Percentiles rank a stretch among this genome's conserved stretches.
These are phyloP conservation scores for Solanum peruvianum DNA, from an alignment of 257 asterid species.

Conservation along the genomic window DNA sequence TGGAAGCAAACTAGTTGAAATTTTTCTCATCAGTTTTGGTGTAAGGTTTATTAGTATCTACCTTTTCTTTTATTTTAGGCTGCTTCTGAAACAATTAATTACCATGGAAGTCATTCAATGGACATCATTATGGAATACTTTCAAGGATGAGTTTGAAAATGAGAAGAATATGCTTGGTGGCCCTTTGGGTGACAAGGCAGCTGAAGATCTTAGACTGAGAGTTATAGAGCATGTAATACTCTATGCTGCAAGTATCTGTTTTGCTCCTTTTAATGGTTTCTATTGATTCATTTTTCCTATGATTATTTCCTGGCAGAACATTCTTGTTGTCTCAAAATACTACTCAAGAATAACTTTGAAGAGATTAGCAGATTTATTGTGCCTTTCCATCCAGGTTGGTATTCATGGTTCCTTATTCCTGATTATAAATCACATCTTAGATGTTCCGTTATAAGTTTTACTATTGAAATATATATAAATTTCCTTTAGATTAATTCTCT, in stretches of 20 bases:
- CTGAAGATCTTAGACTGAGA: slow-evolving; percentile 80
- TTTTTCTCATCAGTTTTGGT: not conserved
- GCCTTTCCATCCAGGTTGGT: slow-evolving; percentile 68
- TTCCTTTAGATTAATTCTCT: not conserved
- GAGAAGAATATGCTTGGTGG: slow-evolving; percentile 86
- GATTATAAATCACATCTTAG: not conserved
- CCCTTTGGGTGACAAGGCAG: slow-evolving; percentile 80
- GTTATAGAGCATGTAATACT: slow-evolving; percentile 79
- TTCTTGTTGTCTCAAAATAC: slow-evolving; percentile 85
- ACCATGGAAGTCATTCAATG: slow-evolving; percentile 96
- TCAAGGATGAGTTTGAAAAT: slow-evolving; percentile 83
- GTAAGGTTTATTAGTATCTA: not conserved
- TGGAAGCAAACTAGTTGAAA: not conserved
- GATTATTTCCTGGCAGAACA: slow-evolving; percentile 52
- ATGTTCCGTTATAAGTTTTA: not conserved
- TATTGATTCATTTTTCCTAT: not conserved
- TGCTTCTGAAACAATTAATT: slow-evolving; percentile 64
- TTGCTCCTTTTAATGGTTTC: not conserved
- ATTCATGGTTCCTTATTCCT: not conserved
- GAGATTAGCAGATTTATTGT: slow-evolving; percentile 83
- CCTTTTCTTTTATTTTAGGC: slow-evolving; percentile 23
- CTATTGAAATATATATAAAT: not conserved
- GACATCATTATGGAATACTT: slow-evolving; percentile 71
- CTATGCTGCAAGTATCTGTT: not conserved
- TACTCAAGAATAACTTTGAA: slow-evolving; percentile 80